Evolutionary conservation across 257 asterid genomes (phyloP), one percentile per base, ranked within the genome.

Genomic region (Solanum corneliomulleri): DNA sequence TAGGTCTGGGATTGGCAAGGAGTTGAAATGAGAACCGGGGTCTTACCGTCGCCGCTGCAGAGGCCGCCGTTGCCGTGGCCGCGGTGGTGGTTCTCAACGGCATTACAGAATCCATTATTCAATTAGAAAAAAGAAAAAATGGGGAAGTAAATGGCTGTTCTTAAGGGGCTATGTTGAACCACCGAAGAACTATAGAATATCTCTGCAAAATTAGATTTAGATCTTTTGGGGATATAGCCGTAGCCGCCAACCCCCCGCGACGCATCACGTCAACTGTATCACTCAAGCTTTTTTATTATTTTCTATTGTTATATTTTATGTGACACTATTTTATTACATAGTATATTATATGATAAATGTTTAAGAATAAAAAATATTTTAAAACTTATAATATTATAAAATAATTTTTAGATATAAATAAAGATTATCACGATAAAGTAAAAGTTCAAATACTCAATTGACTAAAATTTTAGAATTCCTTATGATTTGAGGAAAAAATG

Each of bases 81-180:
- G 86, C 25, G 58, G 66, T 3, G 87, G 88, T 33, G 86, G 92
- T 86, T 70, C 64, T 56, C 11, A 56, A 56, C 20, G 64, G 64
- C 64, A 89, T 29, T 45, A 85, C 29, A 58, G 88, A 60, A 82
- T 91, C 93, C 93, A 91, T 91, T 60, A 35, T 35, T 77, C 62
- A 76, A 72, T 72, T 35, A 18, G 45, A 62, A 47, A 47, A 47
- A 4, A 74, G 3, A 82, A 14, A 64, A 83, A 58, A 8, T 35
- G 8, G n/a, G 62, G n/a, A 18, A 52, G 49, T 11, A 81, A 44
- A 25, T 78, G 41, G 37, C 6, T 27, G n/a, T n/a, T 78, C 1
- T 25, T 25, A 76, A 42, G 37, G 83, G 83, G n/a, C 25, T 1
- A 47, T 47, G 84, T 10, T 80, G 64, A 78, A 47, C 27, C 15